These are phyloP conservation scores for Cryphonectria naterciae DNA, from an alignment of 2,329 filamentous ascomycete genomes.

Conservation along the genomic window DNA sequence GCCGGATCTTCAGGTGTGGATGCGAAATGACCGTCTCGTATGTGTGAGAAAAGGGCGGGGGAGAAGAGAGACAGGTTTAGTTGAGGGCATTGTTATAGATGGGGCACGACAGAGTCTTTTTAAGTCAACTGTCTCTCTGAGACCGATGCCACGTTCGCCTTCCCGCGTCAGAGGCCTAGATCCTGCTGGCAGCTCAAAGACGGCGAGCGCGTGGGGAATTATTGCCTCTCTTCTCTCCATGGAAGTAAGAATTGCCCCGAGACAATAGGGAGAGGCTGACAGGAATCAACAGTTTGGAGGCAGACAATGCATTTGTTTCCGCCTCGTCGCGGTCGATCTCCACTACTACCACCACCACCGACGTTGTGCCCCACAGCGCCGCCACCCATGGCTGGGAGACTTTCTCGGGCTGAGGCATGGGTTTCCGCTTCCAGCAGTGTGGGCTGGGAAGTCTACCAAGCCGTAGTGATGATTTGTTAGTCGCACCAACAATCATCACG, in stretches of 20 bases:
- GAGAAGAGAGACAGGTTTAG: not conserved
- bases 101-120: not conserved
- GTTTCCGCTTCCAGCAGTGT: not conserved
- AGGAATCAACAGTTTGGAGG: not conserved
- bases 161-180: not conserved
- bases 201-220: not conserved
- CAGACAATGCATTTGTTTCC: not conserved
- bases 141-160: not conserved
- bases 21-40: not conserved
- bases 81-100: not conserved
- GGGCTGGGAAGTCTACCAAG: not conserved
- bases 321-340: not conserved
- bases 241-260: not conserved
- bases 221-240: not conserved
- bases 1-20: not conserved
- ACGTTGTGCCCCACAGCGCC: not conserved
- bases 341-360: not conserved
- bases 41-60: not conserved
- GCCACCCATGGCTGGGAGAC: not conserved
- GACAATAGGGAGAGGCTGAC: not conserved
- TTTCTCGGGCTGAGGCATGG: not conserved
- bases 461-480: not conserved
- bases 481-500: not conserved
- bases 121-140: not conserved
- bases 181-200: not conserved